Evolutionary conservation across 2,329 filamentous ascomycete species (phyloP).

Genomic region (Chrysosporium queenslandicum): DNA sequence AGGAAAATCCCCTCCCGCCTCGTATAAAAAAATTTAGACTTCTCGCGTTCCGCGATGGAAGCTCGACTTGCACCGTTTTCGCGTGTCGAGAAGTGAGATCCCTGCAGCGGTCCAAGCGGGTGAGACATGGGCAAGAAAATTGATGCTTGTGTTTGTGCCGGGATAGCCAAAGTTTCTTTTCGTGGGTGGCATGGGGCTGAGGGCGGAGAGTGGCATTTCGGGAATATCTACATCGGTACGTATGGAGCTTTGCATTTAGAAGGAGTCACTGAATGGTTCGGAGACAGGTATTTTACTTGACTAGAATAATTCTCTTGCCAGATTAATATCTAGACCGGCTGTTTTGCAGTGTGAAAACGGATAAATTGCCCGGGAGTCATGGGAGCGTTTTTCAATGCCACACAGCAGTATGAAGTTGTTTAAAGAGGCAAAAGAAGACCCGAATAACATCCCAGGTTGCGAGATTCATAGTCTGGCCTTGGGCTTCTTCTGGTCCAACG

Average conservation of each 20-base stretch:
- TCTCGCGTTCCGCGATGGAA: neutral
- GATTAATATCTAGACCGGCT: neutral
- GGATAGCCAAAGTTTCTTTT: neutral
- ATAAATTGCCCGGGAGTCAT: neutral
- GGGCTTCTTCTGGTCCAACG: slow-evolving; percentile 23
- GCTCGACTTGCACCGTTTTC: neutral
- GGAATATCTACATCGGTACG: too few relatives aligned
- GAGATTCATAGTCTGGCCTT: slow-evolving; percentile 28
- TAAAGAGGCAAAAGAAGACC: neutral
- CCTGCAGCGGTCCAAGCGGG: neutral
- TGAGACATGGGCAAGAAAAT: neutral
- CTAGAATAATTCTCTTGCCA: neutral
- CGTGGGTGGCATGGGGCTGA: neutral
- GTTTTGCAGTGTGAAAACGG: too few relatives aligned
- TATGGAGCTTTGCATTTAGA: too few relatives aligned
- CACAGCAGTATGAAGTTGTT: too few relatives aligned
- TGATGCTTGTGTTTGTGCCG: neutral
- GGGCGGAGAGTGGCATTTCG: neutral
- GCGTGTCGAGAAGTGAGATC: neutral
- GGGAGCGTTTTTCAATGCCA: neutral
- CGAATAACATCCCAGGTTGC: neutral
- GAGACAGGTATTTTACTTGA: too few relatives aligned
- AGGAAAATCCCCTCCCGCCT: neutral
- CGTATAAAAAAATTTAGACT: neutral
- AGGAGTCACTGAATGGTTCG: too few relatives aligned